phyloP scores from a whole-genome alignment of 1,284 basidiomycete genomes.

The Xerocomus alliaceus region DNA sequence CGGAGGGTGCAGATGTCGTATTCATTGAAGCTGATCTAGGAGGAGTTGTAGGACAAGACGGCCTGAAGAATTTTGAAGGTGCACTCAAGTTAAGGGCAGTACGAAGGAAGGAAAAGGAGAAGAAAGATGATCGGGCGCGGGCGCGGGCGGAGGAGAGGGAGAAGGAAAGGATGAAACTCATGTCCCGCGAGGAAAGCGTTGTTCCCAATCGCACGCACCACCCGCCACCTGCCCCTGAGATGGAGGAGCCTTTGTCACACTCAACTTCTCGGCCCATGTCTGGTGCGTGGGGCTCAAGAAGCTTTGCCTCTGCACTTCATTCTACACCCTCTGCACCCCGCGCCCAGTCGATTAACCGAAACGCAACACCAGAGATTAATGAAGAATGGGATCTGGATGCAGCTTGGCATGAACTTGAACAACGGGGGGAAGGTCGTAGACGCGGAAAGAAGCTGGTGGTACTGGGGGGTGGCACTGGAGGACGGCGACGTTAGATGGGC shows the following conservation, averaged over 20 bases:
- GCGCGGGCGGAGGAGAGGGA: conserved; percentile 81
- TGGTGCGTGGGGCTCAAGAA: conserved; percentile 79
- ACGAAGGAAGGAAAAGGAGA: conserved; percentile 78
- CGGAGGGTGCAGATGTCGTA: conserved; percentile 90
- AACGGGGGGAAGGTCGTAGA: conserved; percentile 59
- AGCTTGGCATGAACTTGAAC: conserved; percentile 83
- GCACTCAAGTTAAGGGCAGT: conserved; percentile 76
- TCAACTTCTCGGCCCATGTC: conserved; percentile 40
- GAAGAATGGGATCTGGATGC: conserved; percentile 82
- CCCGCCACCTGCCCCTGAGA: conserved; percentile 37
- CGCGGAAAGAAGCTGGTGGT: conserved; percentile 70
- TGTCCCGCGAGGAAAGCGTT: conserved; percentile 33
- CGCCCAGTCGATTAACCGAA: conserved; percentile 23
- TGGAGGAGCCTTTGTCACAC: conserved; percentile 31
- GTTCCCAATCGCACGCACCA: conserved; percentile 13
- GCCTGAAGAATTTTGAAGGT: conserved; percentile 80
- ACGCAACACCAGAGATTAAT: conserved; percentile 45
- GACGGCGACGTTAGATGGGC: conserved; percentile 47
- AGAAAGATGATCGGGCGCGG: conserved; percentile 84
- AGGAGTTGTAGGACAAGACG: conserved; percentile 74
- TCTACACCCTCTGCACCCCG: conserved; percentile 42
- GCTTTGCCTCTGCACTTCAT: conserved; percentile 78
- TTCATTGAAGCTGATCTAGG: conserved; percentile 91
- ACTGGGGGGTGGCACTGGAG: conserved; percentile 62
- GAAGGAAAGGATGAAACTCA: conserved; percentile 59